phyloP scores from a whole-genome alignment of 2,329 filamentous ascomycete genomes.

The Paracamarosporium sp. region DNA sequence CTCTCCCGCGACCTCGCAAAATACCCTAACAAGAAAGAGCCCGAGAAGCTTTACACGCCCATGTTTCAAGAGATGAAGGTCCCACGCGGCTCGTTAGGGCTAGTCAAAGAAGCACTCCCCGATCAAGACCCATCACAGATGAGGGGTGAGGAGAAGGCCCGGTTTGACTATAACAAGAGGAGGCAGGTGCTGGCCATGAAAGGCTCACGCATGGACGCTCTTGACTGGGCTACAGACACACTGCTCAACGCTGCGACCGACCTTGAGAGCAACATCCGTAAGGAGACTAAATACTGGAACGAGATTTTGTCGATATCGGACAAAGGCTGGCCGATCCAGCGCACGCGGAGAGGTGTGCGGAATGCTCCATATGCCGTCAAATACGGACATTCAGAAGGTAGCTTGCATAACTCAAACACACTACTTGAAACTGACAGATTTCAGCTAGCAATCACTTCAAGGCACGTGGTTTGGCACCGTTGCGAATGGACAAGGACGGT shows the following conservation, averaged over 20 bases:
- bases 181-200: constrained; percentile 59
- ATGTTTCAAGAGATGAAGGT: constrained; percentile 36
- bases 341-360: constrained; percentile 54
- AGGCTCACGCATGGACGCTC: constrained; percentile 80
- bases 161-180: constrained; percentile 31
- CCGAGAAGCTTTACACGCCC: constrained; percentile 34
- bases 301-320: constrained; percentile 82
- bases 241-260: constrained; percentile 75
- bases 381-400: constrained; percentile 85
- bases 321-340: constrained; percentile 79
- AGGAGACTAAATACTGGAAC: constrained; percentile 88
- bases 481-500: constrained; percentile 77
- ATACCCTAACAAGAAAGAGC: constrained; percentile 19
- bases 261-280: constrained; percentile 76
- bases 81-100: constrained; percentile 45
- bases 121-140: constrained; percentile 15
- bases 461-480: constrained; percentile 78
- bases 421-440: constrained; percentile 7
- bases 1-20: constrained; percentile 39
- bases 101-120: constrained; percentile 31
- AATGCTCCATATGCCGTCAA: constrained; percentile 83
- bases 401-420: constrained; percentile 16
- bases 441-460: constrained; percentile 63
- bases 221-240: constrained; percentile 76
- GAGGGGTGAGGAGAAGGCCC: constrained; percentile 39